phyloP scores from a whole-genome alignment of 2,329 filamentous ascomycete species.

The Nothomitra cinnamomea region DNA sequence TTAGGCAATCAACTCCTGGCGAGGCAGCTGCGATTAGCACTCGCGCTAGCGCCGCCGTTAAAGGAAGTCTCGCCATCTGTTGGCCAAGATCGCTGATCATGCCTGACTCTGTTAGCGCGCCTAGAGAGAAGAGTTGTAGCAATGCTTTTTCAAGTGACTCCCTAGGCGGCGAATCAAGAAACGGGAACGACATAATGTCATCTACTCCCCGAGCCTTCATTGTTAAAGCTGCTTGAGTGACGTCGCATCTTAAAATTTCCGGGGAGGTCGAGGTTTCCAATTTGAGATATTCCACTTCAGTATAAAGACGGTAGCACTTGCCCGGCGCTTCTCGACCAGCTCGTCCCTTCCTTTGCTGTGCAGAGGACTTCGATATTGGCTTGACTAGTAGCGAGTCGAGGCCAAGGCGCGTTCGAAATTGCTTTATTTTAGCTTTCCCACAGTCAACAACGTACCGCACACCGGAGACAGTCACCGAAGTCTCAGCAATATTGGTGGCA shows the following conservation, averaged over 20 bases:
- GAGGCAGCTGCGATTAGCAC: slow-evolving; percentile 67
- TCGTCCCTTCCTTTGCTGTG: slow-evolving; percentile 78
- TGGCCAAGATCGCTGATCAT: slow-evolving; percentile 56
- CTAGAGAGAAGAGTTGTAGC: slow-evolving; percentile 61
- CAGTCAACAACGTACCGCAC: slow-evolving; percentile 84
- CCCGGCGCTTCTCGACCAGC: slow-evolving; percentile 84
- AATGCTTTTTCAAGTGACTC: slow-evolving; percentile 71
- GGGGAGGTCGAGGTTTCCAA: slow-evolving; percentile 62
- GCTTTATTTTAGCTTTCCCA: slow-evolving; percentile 87
- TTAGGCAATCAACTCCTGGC: slow-evolving; percentile 52
- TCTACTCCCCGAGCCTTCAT: slow-evolving; percentile 86
- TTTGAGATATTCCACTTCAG: slow-evolving; percentile 52
- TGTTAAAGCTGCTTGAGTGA: slow-evolving; percentile 69
- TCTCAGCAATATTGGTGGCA: slow-evolving; percentile 96
- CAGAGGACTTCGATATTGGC: slow-evolving; percentile 82
- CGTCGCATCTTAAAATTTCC: slow-evolving; percentile 80
- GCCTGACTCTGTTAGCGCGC: slow-evolving; percentile 55
- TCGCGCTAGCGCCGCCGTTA: slow-evolving; percentile 64
- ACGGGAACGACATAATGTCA: slow-evolving; percentile 65
- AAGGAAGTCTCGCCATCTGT: slow-evolving; percentile 66
- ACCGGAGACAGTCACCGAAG: slow-evolving; percentile 86
- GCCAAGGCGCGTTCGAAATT: slow-evolving; percentile 68
- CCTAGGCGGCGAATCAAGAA: slow-evolving; percentile 64
- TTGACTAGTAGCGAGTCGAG: slow-evolving; percentile 84
- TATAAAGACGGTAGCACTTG: slow-evolving; percentile 81